phyloP scores from a whole-genome alignment of 192 early-diverging fungal species.

The Umbelopsis ramanniana region DNA sequence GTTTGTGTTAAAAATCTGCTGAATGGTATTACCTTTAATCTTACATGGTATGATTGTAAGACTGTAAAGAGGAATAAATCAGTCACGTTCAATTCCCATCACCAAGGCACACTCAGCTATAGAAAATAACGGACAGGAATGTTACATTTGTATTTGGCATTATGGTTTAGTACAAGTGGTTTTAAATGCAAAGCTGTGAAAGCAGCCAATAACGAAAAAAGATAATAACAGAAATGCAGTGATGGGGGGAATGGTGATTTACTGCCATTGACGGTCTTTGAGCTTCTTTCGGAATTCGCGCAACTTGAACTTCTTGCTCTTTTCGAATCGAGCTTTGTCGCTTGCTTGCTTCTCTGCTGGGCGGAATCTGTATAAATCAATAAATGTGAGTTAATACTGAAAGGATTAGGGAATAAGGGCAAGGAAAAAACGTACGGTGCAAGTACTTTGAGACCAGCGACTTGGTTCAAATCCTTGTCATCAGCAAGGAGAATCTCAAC shows the following conservation, averaged over 20 bases:
- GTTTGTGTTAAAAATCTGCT: too few species aligned
- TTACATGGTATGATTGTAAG: too few species aligned
- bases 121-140: too few species aligned
- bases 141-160: too few species aligned
- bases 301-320: constrained; percentile 26
- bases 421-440: constrained; percentile 67
- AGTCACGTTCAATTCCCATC: too few species aligned
- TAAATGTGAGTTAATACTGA: not conserved
- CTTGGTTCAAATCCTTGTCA: constrained; percentile 84
- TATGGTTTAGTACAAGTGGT: too few species aligned
- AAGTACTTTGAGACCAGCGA: constrained; percentile 83
- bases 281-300: constrained; percentile 22
- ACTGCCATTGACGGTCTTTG: not conserved
- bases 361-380: constrained; percentile 38
- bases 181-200: too few species aligned
- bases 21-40: too few species aligned
- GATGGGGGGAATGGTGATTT: not conserved
- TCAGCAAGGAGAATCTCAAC: constrained; percentile 92
- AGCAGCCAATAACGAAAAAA: too few species aligned
- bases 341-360: constrained; percentile 53
- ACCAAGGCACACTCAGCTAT: too few species aligned
- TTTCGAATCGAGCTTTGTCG: constrained; percentile 41
- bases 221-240: too few species aligned
- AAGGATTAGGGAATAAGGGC: not conserved
- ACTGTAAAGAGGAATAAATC: too few species aligned